Conservation (phyloP, 805 yeast genomes). For the Debaryomyces maramus region DNA sequence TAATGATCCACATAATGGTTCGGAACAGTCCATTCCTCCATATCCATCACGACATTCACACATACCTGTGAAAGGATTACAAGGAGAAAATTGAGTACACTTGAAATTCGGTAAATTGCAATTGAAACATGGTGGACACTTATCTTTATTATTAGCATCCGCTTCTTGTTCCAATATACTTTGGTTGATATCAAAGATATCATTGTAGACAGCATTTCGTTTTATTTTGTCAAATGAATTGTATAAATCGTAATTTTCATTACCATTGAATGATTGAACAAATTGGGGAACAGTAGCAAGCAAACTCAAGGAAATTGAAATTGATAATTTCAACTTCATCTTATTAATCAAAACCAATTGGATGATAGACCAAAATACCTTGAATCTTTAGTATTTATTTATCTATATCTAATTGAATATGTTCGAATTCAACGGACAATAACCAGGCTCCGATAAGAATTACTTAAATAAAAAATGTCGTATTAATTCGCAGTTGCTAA, state of each 20-base stretch:
- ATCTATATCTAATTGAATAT: not conserved
- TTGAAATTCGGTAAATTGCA: conserved; percentile 89
- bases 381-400: too few relatives aligned
- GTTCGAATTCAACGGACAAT: not conserved
- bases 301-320: not conserved
- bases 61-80: conserved; percentile 84
- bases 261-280: conserved; percentile 1
- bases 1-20: conserved; percentile 84
- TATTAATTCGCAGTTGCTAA: too few relatives aligned
- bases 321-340: conserved; percentile 3
- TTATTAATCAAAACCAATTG: not conserved
- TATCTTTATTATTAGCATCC: conserved; percentile 23
- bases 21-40: conserved; percentile 90
- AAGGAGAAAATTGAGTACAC: conserved; percentile 87
- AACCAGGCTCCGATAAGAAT: not conserved
- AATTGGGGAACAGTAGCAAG: conserved; percentile 2
- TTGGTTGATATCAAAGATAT: conserved; percentile 20
- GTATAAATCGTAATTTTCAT: conserved; percentile 7
- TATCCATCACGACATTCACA: conserved; percentile 93
- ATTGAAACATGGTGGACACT: conserved; percentile 91
- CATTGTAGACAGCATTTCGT: conserved; percentile 22
- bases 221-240: conserved; percentile 22
- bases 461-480: conserved; percentile 3
- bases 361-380: not conserved
- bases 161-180: conserved; percentile 5